Evolutionary conservation across 306 rosid genomes (phyloP).

Genomic region (Lathyrus tuberosus): DNA sequence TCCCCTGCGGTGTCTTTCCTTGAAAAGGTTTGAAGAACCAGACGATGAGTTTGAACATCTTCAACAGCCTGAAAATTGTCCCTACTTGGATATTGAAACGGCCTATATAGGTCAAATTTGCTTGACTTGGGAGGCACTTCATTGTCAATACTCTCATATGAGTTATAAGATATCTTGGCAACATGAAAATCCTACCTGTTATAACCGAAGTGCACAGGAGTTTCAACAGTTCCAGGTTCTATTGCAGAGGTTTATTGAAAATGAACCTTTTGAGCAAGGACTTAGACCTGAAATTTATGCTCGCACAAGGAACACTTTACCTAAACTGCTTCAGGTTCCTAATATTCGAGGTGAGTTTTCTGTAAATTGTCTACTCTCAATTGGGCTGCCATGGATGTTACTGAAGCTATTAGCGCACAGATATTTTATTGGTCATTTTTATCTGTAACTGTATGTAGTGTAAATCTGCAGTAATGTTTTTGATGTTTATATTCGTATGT

Average conservation of each 20-base stretch:
- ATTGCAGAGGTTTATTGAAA: slow-evolving; percentile 87
- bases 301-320: slow-evolving; percentile 64
- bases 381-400: too few relatives aligned
- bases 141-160: slow-evolving; percentile 86
- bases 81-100: slow-evolving; percentile 74
- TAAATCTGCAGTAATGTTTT: background rate
- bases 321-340: slow-evolving; percentile 87
- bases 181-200: slow-evolving; percentile 70
- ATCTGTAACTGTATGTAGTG: too few relatives aligned
- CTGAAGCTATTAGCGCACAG: too few relatives aligned
- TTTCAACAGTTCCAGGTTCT: slow-evolving; percentile 96
- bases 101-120: slow-evolving; percentile 92
- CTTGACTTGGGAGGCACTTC: slow-evolving; percentile 98
- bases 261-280: slow-evolving; percentile 93
- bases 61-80: slow-evolving; percentile 59
- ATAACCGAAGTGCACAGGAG: slow-evolving; percentile 78
- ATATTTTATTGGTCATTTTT: slow-evolving; percentile 20
- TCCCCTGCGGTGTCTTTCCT: slow-evolving; percentile 89
- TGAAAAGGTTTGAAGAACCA: slow-evolving; percentile 79
- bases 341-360: slow-evolving; percentile 74
- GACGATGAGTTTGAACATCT: slow-evolving; percentile 81
- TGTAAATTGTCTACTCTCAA: too few relatives aligned
- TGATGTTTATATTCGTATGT: slow-evolving; percentile 15
- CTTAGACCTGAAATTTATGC: slow-evolving; percentile 71
- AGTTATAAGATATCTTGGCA: slow-evolving; percentile 78